Evolutionary conservation across 805 yeast genomes (phyloP).

Genomic region (Cyberlindnera amylophila): DNA sequence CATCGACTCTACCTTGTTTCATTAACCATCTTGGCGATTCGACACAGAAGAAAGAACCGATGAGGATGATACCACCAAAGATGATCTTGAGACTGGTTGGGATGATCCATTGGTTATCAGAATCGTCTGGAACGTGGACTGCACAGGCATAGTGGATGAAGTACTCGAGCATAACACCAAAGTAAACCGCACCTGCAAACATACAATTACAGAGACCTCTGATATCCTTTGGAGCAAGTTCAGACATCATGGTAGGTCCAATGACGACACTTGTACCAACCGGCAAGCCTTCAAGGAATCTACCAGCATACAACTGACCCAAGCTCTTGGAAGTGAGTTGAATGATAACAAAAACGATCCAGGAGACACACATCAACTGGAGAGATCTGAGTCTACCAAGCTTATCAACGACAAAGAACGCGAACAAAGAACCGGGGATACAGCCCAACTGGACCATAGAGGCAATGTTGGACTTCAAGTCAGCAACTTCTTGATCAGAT

Average conservation of each 20-base stretch:
- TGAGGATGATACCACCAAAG: conserved; percentile 42
- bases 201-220: conserved; percentile 51
- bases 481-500: conserved; percentile 34
- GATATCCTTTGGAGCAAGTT: conserved; percentile 48
- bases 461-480: conserved; percentile 47
- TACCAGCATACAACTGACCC: conserved; percentile 52
- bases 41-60: conserved; percentile 40
- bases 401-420: conserved; percentile 43
- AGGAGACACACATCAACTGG: conserved; percentile 37
- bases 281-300: conserved; percentile 51
- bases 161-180: conserved; percentile 49
- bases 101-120: conserved; percentile 45
- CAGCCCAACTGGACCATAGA: conserved; percentile 57
- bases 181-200: conserved; percentile 55
- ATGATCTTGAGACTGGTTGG: conserved; percentile 48
- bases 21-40: conserved; percentile 49
- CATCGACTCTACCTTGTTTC: conserved; percentile 36
- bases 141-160: conserved; percentile 51
- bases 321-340: conserved; percentile 42
- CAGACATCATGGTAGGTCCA: conserved; percentile 52
- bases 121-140: conserved; percentile 31
- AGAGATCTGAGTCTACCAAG: conserved; percentile 48
- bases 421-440: conserved; percentile 48
- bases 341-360: conserved; percentile 43
- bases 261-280: conserved; percentile 53